Percentiles rank a stretch among this genome's conserved stretches.
Evolutionary conservation across 805 yeast genomes (phyloP).

Genomic region (Candida odintsovae): DNA sequence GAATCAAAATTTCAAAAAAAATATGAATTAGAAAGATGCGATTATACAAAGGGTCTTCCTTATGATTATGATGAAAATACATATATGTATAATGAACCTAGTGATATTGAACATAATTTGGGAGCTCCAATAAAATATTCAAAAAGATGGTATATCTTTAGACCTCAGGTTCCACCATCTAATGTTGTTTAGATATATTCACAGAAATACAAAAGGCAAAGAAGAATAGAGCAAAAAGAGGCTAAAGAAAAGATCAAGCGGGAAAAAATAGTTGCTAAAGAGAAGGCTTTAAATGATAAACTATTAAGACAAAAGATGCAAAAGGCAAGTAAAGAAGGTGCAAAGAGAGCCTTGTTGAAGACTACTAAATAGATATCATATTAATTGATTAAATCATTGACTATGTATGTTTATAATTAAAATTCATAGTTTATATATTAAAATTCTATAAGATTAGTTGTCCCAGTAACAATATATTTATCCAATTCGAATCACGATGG

Average conservation of each 20-base stretch:
- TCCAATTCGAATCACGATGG: background rate
- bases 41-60: background rate
- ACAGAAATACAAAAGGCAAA: background rate
- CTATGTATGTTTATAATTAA: no score
- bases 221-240: background rate
- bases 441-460: background rate
- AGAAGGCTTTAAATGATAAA: background rate
- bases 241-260: background rate
- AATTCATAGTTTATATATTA: no score
- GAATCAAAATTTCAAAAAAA: no score
- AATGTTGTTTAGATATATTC: background rate
- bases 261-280: background rate
- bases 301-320: background rate
- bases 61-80: background rate
- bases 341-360: background rate
- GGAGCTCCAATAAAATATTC: background rate
- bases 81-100: background rate
- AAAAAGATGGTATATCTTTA: background rate
- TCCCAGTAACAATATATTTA: background rate
- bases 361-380: no score
- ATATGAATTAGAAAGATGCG: background rate
- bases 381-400: no score
- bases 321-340: background rate
- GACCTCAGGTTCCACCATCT: background rate
- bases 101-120: background rate